Conservation (phyloP, 345 rosid species). For the Ricinus communis region DNA sequence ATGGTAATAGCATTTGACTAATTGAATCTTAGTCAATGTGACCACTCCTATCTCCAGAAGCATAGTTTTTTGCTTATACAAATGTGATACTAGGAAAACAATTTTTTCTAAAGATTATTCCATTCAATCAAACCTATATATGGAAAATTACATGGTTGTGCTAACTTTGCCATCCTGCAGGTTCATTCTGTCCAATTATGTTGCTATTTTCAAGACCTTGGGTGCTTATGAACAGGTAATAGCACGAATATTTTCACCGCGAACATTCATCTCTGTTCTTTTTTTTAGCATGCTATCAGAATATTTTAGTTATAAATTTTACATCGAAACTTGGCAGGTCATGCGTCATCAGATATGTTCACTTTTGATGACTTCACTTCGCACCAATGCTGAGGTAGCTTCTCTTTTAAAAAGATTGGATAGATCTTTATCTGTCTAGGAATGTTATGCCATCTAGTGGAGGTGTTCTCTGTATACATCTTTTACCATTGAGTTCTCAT, state of each 20-base stretch:
- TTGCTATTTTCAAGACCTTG: slow-evolving; percentile 68
- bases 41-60: background rate
- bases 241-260: background rate
- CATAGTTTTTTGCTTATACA: background rate
- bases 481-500: slow-evolving; percentile 27
- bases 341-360: slow-evolving; percentile 95
- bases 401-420: slow-evolving; percentile 10
- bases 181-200: slow-evolving; percentile 88
- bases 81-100: no score
- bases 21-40: background rate
- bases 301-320: slow-evolving; percentile 31
- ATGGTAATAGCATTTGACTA: background rate
- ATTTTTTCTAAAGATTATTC: no score
- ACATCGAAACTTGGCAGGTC: slow-evolving; percentile 53
- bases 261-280: slow-evolving; percentile 2
- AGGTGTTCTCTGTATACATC: background rate
- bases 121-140: no score
- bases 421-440: background rate
- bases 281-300: slow-evolving; percentile 22
- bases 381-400: slow-evolving; percentile 85
- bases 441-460: background rate
- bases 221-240: slow-evolving; percentile 82
- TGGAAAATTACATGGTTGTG: background rate
- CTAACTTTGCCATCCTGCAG: slow-evolving; percentile 42
- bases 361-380: slow-evolving; percentile 90